Evolutionary conservation across 805 yeast genomes (phyloP).

Genomic region (Saccharomyces eubayanus): DNA sequence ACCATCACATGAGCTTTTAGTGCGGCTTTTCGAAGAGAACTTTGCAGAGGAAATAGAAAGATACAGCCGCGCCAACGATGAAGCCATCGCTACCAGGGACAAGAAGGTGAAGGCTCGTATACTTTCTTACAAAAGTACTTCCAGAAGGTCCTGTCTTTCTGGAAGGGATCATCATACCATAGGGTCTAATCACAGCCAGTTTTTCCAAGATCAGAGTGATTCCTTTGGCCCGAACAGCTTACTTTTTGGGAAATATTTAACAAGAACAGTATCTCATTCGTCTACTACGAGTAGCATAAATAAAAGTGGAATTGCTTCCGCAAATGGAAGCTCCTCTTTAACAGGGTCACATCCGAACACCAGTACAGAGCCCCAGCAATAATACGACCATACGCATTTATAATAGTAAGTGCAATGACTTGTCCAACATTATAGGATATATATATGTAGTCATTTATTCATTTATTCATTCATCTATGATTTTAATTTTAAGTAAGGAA

Average conservation of each 20-base stretch:
- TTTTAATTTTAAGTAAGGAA: background rate
- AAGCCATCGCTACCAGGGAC: background rate
- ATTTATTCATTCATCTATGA: background rate
- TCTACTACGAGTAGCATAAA: background rate
- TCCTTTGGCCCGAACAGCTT: background rate
- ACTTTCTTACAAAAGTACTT: background rate
- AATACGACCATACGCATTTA: background rate
- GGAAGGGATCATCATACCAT: background rate
- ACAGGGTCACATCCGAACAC: background rate
- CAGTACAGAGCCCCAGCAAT: background rate
- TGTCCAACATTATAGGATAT: background rate
- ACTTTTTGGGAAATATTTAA: background rate
- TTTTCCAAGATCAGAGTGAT: background rate
- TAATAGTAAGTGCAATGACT: background rate
- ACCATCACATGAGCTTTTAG: conserved; percentile 59
- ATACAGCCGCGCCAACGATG: conserved; percentile 9
- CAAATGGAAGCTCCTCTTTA: background rate
- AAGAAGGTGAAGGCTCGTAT: background rate
- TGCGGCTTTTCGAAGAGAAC: conserved; percentile 55
- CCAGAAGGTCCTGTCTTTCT: background rate
- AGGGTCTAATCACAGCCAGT: background rate
- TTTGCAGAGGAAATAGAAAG: conserved; percentile 54
- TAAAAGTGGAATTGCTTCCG: background rate
- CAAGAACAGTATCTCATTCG: background rate
- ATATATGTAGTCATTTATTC: background rate